Percentiles rank a stretch among this genome's conserved stretches.
These are phyloP conservation scores for Cryptococcus hybrid DNA, from an alignment of 1,284 basidiomycete species.

Conservation along the genomic window DNA sequence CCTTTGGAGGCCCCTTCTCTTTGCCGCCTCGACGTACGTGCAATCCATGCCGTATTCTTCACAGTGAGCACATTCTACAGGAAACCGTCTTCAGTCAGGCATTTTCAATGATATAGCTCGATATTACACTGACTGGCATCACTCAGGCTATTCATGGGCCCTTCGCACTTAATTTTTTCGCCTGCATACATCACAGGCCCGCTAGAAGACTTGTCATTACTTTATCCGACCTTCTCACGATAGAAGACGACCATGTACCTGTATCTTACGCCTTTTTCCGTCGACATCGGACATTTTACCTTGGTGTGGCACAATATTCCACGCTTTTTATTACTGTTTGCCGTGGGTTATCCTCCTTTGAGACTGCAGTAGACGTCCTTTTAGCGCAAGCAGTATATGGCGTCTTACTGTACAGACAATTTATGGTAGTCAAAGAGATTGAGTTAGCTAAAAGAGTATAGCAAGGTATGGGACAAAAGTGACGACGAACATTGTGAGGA, in stretches of 20 bases:
- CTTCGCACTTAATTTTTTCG: conserved; percentile 51
- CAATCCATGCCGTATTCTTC: conserved; percentile 68
- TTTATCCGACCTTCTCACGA: neutral
- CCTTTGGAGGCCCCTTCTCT: conserved; percentile 60
- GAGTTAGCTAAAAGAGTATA: no score
- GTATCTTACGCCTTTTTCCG: conserved; percentile 28
- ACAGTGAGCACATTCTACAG: conserved; percentile 69
- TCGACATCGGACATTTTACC: conserved; percentile 12
- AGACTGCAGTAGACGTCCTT: no score
- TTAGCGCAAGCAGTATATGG: no score
- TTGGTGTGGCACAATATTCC: no score
- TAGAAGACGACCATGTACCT: conserved; percentile 14
- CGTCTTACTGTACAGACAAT: no score
- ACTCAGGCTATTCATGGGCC: conserved; percentile 43
- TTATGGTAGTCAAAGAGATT: no score
- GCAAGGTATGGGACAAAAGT: no score
- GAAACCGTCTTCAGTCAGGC: no score
- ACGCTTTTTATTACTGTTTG: no score
- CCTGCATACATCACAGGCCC: conserved; percentile 50
- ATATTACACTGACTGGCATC: conserved; percentile 27
- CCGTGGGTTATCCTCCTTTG: no score
- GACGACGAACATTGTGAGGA: no score
- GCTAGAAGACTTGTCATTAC: conserved; percentile 16
- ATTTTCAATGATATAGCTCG: no score
- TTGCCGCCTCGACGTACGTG: conserved; percentile 69